Conservation (phyloP, 2,329 filamentous ascomycete species). For the Fusarium pseudonygamai region DNA sequence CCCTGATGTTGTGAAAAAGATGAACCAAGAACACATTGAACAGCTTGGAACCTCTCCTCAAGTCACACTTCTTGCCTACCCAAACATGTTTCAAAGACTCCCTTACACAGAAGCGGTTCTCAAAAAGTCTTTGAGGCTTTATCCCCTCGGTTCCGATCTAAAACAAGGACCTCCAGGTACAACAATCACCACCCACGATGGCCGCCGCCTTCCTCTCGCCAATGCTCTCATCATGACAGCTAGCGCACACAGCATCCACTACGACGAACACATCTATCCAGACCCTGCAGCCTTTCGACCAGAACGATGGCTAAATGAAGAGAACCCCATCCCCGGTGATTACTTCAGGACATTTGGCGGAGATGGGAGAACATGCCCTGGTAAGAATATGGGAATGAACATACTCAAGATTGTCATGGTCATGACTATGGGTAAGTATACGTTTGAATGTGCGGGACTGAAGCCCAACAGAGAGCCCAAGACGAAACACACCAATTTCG, state of each 20-base stretch:
- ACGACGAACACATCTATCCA: background rate
- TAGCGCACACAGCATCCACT: conserved; percentile 14
- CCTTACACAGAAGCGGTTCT: conserved; percentile 21
- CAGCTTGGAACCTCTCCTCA: background rate
- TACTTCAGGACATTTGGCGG: conserved; percentile 48
- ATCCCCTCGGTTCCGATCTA: conserved; percentile 8
- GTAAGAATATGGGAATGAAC: conserved; percentile 48
- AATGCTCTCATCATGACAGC: background rate
- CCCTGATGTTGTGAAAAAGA: background rate
- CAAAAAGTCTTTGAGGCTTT: conserved; percentile 16
- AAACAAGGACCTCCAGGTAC: background rate
- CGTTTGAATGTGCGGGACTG: conserved; percentile 38
- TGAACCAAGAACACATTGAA: conserved; percentile 13
- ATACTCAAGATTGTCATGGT: conserved; percentile 46
- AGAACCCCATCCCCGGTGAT: background rate
- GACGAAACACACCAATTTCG: conserved; percentile 37
- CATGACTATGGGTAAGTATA: conserved; percentile 36
- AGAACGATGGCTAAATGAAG: conserved; percentile 12
- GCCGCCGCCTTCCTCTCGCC: conserved; percentile 9
- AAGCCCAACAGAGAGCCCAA: conserved; percentile 15
- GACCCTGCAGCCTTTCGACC: background rate
- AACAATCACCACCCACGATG: background rate
- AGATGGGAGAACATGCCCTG: conserved; percentile 50
- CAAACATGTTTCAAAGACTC: conserved; percentile 1
- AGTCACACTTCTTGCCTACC: background rate